These are phyloP conservation scores for Cryptococcus amylolentus DNA, from an alignment of 1,284 basidiomycete species.

Conservation along the genomic window DNA sequence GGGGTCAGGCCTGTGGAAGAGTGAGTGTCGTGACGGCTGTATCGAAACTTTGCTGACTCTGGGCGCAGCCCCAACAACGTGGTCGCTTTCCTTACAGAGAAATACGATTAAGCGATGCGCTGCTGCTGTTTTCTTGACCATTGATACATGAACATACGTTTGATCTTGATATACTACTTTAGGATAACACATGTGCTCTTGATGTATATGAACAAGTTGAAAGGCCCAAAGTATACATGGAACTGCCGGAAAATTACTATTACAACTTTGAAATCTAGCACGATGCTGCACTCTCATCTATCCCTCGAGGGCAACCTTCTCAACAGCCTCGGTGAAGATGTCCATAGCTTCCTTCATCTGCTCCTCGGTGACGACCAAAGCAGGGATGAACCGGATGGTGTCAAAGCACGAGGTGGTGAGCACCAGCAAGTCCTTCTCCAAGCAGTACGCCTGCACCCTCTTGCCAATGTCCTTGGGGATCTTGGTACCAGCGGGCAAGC, in stretches of 20 bases:
- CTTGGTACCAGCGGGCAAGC: conserved; percentile 45
- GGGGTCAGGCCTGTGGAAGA: conserved; percentile 75
- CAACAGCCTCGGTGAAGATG: conserved; percentile 62
- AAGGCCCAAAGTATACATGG: background rate
- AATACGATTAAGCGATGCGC: no score
- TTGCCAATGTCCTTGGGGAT: conserved; percentile 65
- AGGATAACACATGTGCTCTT: no score
- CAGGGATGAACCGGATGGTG: conserved; percentile 63
- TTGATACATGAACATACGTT: no score
- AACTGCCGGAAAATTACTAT: background rate
- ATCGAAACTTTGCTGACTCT: background rate
- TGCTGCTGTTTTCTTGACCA: no score
- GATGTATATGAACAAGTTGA: no score
- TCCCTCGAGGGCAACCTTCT: conserved; percentile 60
- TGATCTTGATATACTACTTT: no score
- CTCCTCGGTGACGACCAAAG: conserved; percentile 61
- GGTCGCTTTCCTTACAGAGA: conserved; percentile 7
- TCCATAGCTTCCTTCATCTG: conserved; percentile 61
- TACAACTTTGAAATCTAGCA: no score
- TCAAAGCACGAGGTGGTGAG: conserved; percentile 51
- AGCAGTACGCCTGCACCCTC: conserved; percentile 72
- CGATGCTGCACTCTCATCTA: conserved; percentile 23
- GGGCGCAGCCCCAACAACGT: conserved; percentile 12
- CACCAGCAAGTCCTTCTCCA: conserved; percentile 77
- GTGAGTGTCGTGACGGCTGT: conserved; percentile 26